Conservation (phyloP, 345 rosid species). For the Pistacia vera region DNA sequence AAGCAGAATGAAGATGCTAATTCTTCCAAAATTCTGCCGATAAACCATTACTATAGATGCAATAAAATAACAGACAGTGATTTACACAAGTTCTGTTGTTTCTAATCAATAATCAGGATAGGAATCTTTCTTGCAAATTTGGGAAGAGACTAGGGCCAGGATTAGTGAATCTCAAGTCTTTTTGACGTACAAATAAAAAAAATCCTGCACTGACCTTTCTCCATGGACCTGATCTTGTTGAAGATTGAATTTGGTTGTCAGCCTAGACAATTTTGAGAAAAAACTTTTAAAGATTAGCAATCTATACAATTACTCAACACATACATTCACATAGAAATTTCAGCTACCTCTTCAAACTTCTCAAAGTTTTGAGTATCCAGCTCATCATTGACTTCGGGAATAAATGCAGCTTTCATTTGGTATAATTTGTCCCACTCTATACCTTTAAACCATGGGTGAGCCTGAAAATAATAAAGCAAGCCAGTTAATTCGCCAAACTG, state of each 20-base stretch:
- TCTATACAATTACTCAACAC: conserved; percentile 3
- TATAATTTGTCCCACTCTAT: conserved; percentile 85
- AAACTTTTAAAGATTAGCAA: conserved; percentile 16
- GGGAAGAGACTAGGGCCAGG: neutral
- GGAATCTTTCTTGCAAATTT: conserved; percentile 3
- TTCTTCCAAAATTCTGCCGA: neutral
- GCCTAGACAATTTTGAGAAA: conserved; percentile 44
- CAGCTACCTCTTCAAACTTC: conserved; percentile 91
- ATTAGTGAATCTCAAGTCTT: neutral
- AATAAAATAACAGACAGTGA: neutral
- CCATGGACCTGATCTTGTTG: conserved; percentile 81
- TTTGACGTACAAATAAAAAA: neutral
- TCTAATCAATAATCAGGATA: neutral
- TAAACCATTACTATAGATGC: neutral
- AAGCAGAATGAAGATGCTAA: neutral
- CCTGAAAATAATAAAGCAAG: conserved; percentile 47
- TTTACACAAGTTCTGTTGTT: neutral
- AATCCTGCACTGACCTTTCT: conserved; percentile 57
- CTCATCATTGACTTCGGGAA: conserved; percentile 96
- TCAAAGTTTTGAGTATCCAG: conserved; percentile 96
- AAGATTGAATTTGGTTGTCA: conserved; percentile 55
- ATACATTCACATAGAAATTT: conserved; percentile 10
- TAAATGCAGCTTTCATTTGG: conserved; percentile 93
- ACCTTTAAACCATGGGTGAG: conserved; percentile 86
- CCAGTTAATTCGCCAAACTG: conserved; percentile 23